Evolutionary conservation across 2,329 filamentous ascomycete species (phyloP).

Genomic region (Colletotrichum sp.): DNA sequence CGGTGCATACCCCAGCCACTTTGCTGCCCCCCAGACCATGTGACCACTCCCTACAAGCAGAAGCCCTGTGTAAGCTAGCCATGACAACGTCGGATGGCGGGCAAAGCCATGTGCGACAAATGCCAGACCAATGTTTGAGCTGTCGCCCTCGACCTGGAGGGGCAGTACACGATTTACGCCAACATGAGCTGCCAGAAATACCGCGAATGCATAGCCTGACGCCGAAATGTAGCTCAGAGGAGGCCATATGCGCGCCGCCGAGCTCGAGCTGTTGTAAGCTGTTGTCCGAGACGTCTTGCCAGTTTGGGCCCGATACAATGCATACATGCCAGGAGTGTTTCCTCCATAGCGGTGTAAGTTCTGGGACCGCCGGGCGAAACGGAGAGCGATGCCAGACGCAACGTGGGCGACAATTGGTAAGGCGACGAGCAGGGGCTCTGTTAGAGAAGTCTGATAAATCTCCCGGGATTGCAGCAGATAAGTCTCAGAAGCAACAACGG

Average conservation of each 20-base stretch:
- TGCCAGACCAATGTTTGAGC: constrained; percentile 81
- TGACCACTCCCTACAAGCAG: constrained; percentile 75
- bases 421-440: constrained; percentile 81
- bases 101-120: constrained; percentile 89
- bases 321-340: constrained; percentile 59
- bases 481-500: constrained; percentile 76
- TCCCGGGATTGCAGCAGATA: constrained; percentile 92
- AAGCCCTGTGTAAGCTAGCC: constrained; percentile 71
- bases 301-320: constrained; percentile 36
- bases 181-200: constrained; percentile 73
- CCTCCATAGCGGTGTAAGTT: constrained; percentile 79
- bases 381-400: constrained; percentile 76
- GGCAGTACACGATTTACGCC: constrained; percentile 80
- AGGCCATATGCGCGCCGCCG: constrained; percentile 65
- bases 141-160: constrained; percentile 79
- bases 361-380: constrained; percentile 75
- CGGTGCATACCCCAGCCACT: constrained; percentile 75
- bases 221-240: constrained; percentile 70
- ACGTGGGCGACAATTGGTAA: constrained; percentile 79
- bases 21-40: constrained; percentile 84
- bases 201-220: constrained; percentile 74
- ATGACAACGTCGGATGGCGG: constrained; percentile 69
- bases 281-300: constrained; percentile 34
- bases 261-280: constrained; percentile 27
- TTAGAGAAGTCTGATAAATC: constrained; percentile 83